These are phyloP conservation scores for Solidago caesia DNA, from an alignment of 129 eudicot species.

Conservation along the genomic window DNA sequence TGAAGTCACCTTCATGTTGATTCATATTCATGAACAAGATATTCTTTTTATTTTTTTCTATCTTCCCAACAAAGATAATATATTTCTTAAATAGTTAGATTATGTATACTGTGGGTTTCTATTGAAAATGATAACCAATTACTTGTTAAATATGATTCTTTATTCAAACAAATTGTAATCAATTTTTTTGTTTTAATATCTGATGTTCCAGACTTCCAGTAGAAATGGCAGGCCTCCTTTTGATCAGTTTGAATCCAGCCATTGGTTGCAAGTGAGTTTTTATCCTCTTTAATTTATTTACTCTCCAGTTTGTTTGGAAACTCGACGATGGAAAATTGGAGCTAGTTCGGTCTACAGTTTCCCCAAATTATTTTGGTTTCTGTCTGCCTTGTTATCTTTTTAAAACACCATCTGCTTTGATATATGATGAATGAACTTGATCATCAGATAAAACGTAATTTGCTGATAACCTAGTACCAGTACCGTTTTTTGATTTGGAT, in stretches of 20 bases:
- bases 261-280: constrained; percentile 83
- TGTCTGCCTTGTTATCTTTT: too few relatives aligned
- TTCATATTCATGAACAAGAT: neutral
- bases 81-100: neutral
- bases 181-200: neutral
- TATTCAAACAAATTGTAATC: constrained; percentile 11
- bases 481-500: neutral
- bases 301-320: constrained; percentile 2
- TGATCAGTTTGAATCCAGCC: constrained; percentile 79
- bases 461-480: too few relatives aligned
- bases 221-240: constrained; percentile 87
- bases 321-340: neutral
- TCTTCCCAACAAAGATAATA: neutral
- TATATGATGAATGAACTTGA: too few relatives aligned
- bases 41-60: neutral
- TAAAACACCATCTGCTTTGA: too few relatives aligned
- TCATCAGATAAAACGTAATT: too few relatives aligned
- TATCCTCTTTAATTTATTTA: constrained; percentile 12
- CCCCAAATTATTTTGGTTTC: too few relatives aligned
- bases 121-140: neutral
- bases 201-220: constrained; percentile 58
- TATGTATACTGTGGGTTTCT: neutral
- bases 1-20: constrained; percentile 18
- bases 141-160: neutral
- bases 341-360: too few relatives aligned